These are phyloP conservation scores for Prunus padus DNA, from an alignment of 306 rosid genomes.

Conservation along the genomic window DNA sequence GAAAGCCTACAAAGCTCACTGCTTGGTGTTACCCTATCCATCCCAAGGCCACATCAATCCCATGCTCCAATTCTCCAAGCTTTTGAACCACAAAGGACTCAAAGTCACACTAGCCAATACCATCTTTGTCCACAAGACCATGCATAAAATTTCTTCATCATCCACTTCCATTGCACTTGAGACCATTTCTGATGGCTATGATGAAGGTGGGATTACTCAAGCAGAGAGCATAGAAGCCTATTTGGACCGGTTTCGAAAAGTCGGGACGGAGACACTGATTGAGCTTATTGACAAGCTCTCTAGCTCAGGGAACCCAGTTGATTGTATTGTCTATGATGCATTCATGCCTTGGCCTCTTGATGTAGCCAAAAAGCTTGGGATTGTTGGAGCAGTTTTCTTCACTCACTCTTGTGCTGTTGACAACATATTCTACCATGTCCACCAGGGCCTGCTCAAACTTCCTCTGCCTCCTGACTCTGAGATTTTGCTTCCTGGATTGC, in stretches of 20 bases:
- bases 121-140: not conserved
- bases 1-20: conserved; percentile 22
- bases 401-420: conserved; percentile 36
- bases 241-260: conserved; percentile 12
- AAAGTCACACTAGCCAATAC: conserved; percentile 34
- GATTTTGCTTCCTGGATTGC: conserved; percentile 30
- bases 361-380: conserved; percentile 36
- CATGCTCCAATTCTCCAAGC: conserved; percentile 41
- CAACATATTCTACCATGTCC: conserved; percentile 30
- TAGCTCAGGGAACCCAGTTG: conserved; percentile 8
- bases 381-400: conserved; percentile 27
- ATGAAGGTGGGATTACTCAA: not conserved
- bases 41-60: conserved; percentile 46
- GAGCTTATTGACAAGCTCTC: conserved; percentile 28
- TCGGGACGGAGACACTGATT: conserved; percentile 26
- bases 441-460: conserved; percentile 19
- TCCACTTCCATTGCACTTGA: conserved; percentile 20
- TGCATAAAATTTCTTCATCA: not conserved
- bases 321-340: conserved; percentile 42
- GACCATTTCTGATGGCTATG: conserved; percentile 47
- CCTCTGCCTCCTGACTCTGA: conserved; percentile 11
- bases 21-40: conserved; percentile 35
- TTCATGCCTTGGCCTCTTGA: conserved; percentile 40
- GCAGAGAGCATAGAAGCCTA: not conserved
- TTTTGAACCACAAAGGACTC: conserved; percentile 31